A percentile compares a stretch with the other conserved stretches of the same genome.
These are phyloP conservation scores for Yamadazyma membranifaciens DNA, from an alignment of 1,139 yeast species.

Conservation along the genomic window DNA sequence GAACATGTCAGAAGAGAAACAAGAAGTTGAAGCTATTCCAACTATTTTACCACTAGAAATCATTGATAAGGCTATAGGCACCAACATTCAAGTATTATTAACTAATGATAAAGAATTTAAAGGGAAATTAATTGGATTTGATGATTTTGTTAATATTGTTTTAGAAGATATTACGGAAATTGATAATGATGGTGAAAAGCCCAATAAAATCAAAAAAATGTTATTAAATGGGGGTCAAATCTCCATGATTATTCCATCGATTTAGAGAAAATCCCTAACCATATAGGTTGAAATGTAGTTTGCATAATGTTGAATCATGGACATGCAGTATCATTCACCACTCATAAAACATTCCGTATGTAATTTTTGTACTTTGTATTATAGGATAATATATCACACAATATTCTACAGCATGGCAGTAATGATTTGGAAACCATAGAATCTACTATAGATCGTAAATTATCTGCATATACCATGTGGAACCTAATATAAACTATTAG, in stretches of 20 bases:
- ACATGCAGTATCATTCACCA: background rate
- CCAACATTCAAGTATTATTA: slow-evolving; percentile 74
- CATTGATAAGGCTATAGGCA: slow-evolving; percentile 84
- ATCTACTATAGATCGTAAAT: too few species aligned
- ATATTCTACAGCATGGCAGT: background rate
- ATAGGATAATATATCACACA: background rate
- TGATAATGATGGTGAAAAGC: slow-evolving; percentile 28
- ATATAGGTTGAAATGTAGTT: background rate
- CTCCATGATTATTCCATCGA: slow-evolving; percentile 56
- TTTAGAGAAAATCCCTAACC: background rate
- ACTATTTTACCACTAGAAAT: slow-evolving; percentile 73
- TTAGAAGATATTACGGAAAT: slow-evolving; percentile 75
- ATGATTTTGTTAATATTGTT: slow-evolving; percentile 92
- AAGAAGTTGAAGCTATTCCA: slow-evolving; percentile 14
- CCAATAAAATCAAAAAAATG: slow-evolving; percentile 59
- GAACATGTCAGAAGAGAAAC: slow-evolving; percentile 2
- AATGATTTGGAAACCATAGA: too few species aligned
- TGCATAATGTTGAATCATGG: background rate
- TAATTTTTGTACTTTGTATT: background rate
- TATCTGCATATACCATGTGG: too few species aligned
- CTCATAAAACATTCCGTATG: too few species aligned
- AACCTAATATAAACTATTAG: too few species aligned
- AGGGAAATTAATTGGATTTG: slow-evolving; percentile 89
- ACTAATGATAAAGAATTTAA: slow-evolving; percentile 73
- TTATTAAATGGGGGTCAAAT: slow-evolving; percentile 86